Evolutionary conservation across 352 stramenopile genomes (phyloP).

Genomic region (Phytophthora niederhauseri): DNA sequence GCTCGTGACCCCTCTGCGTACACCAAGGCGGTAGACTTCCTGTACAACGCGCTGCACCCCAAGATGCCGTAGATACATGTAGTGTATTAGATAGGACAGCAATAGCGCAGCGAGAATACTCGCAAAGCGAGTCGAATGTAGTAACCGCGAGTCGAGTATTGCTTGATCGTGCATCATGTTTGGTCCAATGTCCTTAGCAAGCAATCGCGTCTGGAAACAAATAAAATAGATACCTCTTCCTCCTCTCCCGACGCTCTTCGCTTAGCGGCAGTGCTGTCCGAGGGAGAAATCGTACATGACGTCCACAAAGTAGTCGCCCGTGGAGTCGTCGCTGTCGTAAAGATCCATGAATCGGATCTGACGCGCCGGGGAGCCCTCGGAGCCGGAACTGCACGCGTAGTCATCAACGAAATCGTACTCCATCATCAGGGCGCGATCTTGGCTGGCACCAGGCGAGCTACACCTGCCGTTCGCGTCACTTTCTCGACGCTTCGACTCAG

Average conservation of each 20-base stretch:
- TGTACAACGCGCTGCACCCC: conserved; percentile 52
- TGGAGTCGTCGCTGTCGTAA: conserved; percentile 56
- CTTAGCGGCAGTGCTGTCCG: conserved; percentile 31
- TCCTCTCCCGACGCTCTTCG: background rate
- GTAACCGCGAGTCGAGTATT: conserved; percentile 14
- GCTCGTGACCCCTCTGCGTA: conserved; percentile 52
- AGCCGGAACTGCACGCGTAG: conserved; percentile 43
- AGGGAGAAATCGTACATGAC: conserved; percentile 65
- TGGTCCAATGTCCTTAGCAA: conserved; percentile 2
- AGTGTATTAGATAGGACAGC: conserved; percentile 14
- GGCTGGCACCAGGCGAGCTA: conserved; percentile 23
- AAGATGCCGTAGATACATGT: conserved; percentile 33
- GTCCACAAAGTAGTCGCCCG: conserved; percentile 68
- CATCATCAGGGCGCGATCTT: conserved; percentile 47
- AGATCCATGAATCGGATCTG: conserved; percentile 71
- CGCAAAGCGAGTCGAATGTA: conserved; percentile 7
- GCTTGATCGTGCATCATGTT: background rate
- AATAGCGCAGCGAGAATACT: conserved; percentile 12
- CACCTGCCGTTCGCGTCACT: conserved; percentile 29
- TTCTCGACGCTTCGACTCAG: background rate
- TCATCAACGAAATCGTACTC: conserved; percentile 89
- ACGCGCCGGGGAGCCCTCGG: conserved; percentile 54
- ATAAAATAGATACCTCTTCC: conserved; percentile 30
- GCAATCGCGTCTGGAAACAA: conserved; percentile 7
- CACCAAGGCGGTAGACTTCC: conserved; percentile 65